Percentiles rank a stretch among this genome's conserved stretches.
Evolutionary conservation across 2,329 filamentous ascomycete species (phyloP).

Genomic region (Eutypella sp.): DNA sequence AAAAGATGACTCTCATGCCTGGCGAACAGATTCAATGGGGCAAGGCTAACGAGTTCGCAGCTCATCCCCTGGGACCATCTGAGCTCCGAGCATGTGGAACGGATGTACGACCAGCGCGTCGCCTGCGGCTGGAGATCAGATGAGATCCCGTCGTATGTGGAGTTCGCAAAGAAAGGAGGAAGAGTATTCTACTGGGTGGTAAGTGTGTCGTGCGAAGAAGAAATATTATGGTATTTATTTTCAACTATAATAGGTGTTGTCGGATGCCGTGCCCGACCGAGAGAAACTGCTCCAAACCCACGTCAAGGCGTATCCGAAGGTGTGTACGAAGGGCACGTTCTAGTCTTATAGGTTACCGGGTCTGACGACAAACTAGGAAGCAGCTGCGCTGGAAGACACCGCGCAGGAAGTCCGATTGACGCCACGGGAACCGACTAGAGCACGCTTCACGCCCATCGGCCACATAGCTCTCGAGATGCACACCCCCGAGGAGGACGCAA

Average conservation of each 20-base stretch:
- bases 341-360: slow-evolving; percentile 2
- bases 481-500: slow-evolving; percentile 22
- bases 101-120: slow-evolving; percentile 38
- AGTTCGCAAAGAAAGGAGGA: slow-evolving; percentile 27
- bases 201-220: slow-evolving; percentile 14
- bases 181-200: slow-evolving; percentile 39
- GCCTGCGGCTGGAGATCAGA: slow-evolving; percentile 41
- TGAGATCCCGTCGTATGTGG: slow-evolving; percentile 30
- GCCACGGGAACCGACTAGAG: slow-evolving; percentile 24
- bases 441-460: slow-evolving; percentile 33
- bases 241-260: slow-evolving; percentile 21
- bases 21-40: slow-evolving; percentile 6
- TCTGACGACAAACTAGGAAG: slow-evolving; percentile 22
- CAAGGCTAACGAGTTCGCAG: slow-evolving; percentile 5
- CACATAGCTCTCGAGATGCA: slow-evolving; percentile 34
- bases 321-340: slow-evolving; percentile 13
- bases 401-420: slow-evolving; percentile 23
- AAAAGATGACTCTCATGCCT: not conserved
- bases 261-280: slow-evolving; percentile 23
- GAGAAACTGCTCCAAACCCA: slow-evolving; percentile 27
- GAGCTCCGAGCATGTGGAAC: slow-evolving; percentile 32
- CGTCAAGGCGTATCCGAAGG: slow-evolving; percentile 24
- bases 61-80: slow-evolving; percentile 41
- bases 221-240: slow-evolving; percentile 4
- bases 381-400: slow-evolving; percentile 29